Conservation (phyloP, 2,329 filamentous ascomycete genomes). For the Basipetospora chlamydospora region DNA sequence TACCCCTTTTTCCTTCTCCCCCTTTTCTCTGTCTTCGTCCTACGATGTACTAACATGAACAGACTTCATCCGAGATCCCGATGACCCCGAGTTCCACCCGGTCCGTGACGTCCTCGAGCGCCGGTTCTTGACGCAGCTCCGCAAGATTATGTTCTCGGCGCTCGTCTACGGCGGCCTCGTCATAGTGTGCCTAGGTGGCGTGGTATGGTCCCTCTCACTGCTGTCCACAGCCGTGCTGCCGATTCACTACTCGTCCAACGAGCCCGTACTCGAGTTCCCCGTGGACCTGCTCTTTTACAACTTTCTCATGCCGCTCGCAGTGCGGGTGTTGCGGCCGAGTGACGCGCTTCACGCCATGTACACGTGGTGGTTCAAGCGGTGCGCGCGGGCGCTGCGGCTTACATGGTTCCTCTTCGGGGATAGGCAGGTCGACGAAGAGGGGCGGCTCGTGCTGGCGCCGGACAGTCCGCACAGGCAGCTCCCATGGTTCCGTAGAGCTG, state of each 20-base stretch:
- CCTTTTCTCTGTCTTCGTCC: background rate
- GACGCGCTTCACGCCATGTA: constrained; percentile 77
- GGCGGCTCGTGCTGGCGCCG: constrained; percentile 36
- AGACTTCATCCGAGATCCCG: constrained; percentile 96
- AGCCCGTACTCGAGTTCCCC: constrained; percentile 86
- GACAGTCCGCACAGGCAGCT: constrained; percentile 17
- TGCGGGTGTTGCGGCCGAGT: constrained; percentile 73
- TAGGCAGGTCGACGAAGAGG: constrained; percentile 68
- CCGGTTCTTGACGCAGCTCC: constrained; percentile 78
- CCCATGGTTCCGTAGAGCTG: constrained; percentile 25
- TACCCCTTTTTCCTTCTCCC: no score
- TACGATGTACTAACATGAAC: constrained; percentile 3
- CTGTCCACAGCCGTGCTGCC: constrained; percentile 61
- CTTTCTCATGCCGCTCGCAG: constrained; percentile 78
- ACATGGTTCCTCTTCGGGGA: constrained; percentile 92
- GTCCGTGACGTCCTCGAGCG: constrained; percentile 93
- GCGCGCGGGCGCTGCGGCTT: constrained; percentile 63
- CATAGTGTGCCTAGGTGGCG: constrained; percentile 81
- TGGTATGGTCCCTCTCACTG: constrained; percentile 78
- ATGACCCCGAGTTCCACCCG: constrained; percentile 95
- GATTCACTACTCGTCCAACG: constrained; percentile 84
- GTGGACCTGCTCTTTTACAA: constrained; percentile 94
- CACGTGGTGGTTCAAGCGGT: constrained; percentile 89
- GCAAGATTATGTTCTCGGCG: constrained; percentile 92
- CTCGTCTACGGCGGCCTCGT: constrained; percentile 90